Base-by-base conservation (phyloP, 2,329 filamentous ascomycete species). In the Apiospora kogelbergensis region DNA sequence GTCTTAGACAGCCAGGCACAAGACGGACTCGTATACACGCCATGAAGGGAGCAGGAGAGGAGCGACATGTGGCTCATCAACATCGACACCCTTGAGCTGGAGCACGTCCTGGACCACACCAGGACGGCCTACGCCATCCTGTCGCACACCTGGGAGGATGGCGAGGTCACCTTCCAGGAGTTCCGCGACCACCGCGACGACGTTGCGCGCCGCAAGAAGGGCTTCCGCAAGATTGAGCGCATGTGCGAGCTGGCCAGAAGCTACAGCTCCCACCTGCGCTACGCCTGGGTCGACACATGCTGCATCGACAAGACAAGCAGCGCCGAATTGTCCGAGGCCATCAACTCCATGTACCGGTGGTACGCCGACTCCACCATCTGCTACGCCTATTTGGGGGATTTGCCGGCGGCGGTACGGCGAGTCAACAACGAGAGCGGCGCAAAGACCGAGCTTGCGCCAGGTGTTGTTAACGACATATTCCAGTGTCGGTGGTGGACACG, bases 71-170 rank as follows among this genome's bases (percentile, higher is more conserved):
- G 63, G 63, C 63, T 65, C 37, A 41, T 65, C 63, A 65, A 65
- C 17, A n/a, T 30, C n/a, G 41, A 41, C n/a, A 65, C 63, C 63
- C 37, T 41, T 33, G 63, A 65, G 63, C n/a, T 65, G 63, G 63
- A 42, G 63, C 37, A 65, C 63, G 41, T 65, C 24, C 26, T 44
- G 22, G 63, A 44, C 37, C 37, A 65, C 37, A 42, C 40, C 40
- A 45, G 71, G 13, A 26, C 22, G 40, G 71, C 70, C 13, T 74
- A 74, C 63, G 73, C 71, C 44, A 73, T 74, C 26, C 64, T 74
- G 13, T 74, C 73, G 45, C 73, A 74, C 66, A 74, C 71, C 17
- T 74, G 73, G 73, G 67, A 73, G 37, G 67, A 57, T 30, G 63
- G 71, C 15, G 73, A 74, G 45, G 71, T 74, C 13, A 71, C 30